Percentiles rank a stretch among this genome's conserved stretches.
Evolutionary conservation across 208 protist genomes (phyloP).

Genomic region (Wallacemonas sp.): DNA sequence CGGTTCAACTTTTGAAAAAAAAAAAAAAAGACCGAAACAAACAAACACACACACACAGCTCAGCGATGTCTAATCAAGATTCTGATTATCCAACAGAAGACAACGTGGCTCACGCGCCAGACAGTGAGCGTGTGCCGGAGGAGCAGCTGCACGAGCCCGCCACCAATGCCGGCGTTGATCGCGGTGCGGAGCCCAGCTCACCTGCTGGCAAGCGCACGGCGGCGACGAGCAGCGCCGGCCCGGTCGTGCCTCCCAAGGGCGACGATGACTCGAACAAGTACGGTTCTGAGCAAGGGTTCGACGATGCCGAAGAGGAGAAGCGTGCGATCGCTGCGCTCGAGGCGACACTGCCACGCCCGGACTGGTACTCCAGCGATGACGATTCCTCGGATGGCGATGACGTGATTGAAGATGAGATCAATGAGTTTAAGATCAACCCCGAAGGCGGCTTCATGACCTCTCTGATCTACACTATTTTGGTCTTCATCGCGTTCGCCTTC

Average conservation of each 20-base stretch:
- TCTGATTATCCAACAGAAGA: constrained; percentile 22
- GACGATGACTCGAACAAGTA: constrained; percentile 18
- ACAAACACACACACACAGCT: neutral
- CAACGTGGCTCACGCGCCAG: constrained; percentile 27
- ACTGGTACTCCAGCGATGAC: constrained; percentile 56
- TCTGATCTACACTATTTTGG: constrained; percentile 32
- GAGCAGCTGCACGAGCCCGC: neutral
- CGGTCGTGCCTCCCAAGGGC: constrained; percentile 1
- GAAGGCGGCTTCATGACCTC: constrained; percentile 24
- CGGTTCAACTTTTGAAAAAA: neutral
- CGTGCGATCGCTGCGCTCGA: constrained; percentile 33
- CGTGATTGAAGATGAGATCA: constrained; percentile 24
- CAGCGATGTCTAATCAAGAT: neutral
- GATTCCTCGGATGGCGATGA: constrained; percentile 22
- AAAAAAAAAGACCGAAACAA: neutral
- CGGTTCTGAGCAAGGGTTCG: constrained; percentile 16
- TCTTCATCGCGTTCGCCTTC: constrained; percentile 33
- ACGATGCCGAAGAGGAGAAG: constrained; percentile 28
- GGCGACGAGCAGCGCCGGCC: constrained; percentile 7
- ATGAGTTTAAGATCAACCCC: constrained; percentile 33
- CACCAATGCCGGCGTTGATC: neutral
- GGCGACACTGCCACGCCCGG: constrained; percentile 37
- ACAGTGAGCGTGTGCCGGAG: constrained; percentile 10
- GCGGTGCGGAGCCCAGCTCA: neutral
- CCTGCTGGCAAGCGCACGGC: neutral